Evolutionary conservation across 2,329 filamentous ascomycete species (phyloP).

Genomic region (Paecilomyces dactylethromorphus): DNA sequence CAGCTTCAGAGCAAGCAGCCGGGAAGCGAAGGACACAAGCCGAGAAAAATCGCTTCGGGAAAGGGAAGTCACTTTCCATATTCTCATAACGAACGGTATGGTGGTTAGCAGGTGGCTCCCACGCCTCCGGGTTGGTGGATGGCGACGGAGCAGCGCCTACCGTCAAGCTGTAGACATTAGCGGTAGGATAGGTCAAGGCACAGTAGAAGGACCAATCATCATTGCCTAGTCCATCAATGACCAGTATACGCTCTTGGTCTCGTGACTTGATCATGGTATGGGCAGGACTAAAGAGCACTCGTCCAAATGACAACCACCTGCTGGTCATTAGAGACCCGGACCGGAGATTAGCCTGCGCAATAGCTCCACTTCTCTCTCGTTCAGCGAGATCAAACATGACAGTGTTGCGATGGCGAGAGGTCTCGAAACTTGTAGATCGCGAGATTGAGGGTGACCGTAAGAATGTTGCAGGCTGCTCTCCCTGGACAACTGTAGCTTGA

Average conservation of each 20-base stretch:
- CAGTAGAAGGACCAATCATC: constrained; percentile 49
- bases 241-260: constrained; percentile 38
- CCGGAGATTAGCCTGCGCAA: constrained; percentile 39
- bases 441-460: constrained; percentile 18
- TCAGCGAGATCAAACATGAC: constrained; percentile 34
- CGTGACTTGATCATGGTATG: constrained; percentile 38
- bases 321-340: constrained; percentile 47
- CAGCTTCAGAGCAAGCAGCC: constrained; percentile 36
- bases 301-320: constrained; percentile 45
- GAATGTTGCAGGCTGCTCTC: constrained; percentile 17
- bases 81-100: constrained; percentile 36
- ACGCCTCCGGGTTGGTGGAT: constrained; percentile 33
- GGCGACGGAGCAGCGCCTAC: constrained; percentile 25
- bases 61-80: constrained; percentile 37
- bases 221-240: constrained; percentile 45
- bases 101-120: constrained; percentile 37
- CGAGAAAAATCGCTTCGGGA: constrained; percentile 41
- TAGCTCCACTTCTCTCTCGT: constrained; percentile 33
- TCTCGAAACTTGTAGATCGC: constrained; percentile 17
- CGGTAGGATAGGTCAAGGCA: constrained; percentile 41
- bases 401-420: constrained; percentile 26
- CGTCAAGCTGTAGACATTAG: constrained; percentile 39
- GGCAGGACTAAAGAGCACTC: constrained; percentile 45
- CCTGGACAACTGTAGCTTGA: constrained; percentile 13
- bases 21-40: constrained; percentile 42